Percentiles rank a stretch among this genome's conserved stretches.
Evolutionary conservation across 371 early-diverging fungal species (phyloP).

Genomic region (Coemansia sp.): DNA sequence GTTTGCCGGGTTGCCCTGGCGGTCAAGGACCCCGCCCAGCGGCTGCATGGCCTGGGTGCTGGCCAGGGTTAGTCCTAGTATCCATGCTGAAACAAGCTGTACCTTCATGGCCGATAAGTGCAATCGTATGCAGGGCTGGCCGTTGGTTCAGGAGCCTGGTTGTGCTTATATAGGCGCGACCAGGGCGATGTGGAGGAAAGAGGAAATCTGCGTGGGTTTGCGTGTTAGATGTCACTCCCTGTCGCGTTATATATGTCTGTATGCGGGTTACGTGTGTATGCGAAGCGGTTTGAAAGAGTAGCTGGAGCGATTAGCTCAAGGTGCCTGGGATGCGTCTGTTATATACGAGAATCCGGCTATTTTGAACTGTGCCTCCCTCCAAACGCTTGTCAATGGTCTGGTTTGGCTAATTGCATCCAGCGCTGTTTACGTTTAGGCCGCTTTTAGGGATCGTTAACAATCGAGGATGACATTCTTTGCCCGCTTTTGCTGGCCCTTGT

Average conservation of each 20-base stretch:
- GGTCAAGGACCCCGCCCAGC: slow-evolving; percentile 14
- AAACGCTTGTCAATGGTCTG: neutral
- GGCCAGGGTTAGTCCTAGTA: slow-evolving; percentile 4
- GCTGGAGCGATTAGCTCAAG: no score
- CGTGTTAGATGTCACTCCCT: neutral
- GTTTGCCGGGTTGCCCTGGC: slow-evolving; percentile 19
- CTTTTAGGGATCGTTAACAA: neutral
- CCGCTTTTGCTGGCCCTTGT: neutral
- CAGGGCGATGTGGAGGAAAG: neutral
- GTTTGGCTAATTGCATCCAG: neutral
- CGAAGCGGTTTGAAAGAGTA: neutral
- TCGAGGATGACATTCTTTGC: slow-evolving; percentile 1
- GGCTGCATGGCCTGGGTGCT: neutral
- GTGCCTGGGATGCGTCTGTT: no score
- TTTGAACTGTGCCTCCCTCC: neutral
- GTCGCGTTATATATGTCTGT: neutral
- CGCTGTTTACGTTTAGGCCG: neutral
- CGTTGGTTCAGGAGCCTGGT: neutral
- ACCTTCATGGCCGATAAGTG: slow-evolving; percentile 10
- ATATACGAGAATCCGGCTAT: no score
- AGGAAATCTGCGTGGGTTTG: neutral
- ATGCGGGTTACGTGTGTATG: slow-evolving; percentile 2
- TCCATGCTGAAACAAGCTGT: slow-evolving; percentile 11
- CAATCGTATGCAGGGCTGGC: no score
- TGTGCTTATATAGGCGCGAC: neutral